Percentiles rank a stretch among this genome's conserved stretches.
Evolutionary conservation across 148 eudicot genomes (phyloP).

Genomic region (Dianthus caryophyllus): DNA sequence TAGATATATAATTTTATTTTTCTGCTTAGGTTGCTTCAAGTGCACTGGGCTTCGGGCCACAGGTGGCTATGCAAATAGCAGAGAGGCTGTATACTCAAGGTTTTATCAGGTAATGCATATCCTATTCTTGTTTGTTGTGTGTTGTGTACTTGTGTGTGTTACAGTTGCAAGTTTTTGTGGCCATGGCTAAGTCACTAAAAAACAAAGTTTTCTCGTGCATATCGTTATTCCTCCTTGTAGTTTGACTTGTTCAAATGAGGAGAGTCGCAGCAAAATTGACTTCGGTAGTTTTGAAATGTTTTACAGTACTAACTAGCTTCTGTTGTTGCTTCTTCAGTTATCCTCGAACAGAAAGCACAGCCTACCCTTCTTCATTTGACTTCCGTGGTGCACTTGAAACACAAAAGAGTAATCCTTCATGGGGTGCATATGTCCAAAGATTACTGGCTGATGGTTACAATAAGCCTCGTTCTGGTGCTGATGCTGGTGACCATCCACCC

Average conservation of each 20-base stretch:
- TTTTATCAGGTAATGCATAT: slow-evolving; percentile 62
- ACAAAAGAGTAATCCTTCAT: slow-evolving; percentile 46
- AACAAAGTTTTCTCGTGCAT: not conserved
- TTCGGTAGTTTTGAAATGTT: not conserved
- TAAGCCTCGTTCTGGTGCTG: slow-evolving; percentile 78
- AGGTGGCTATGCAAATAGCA: slow-evolving; percentile 89
- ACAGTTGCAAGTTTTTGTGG: not conserved
- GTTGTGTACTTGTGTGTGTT: too few relatives aligned
- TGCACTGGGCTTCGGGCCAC: slow-evolving; percentile 87
- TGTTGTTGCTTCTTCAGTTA: slow-evolving; percentile 44
- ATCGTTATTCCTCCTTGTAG: not conserved
- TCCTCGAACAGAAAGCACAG: slow-evolving; percentile 96
- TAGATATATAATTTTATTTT: not conserved
- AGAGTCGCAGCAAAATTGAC: not conserved
- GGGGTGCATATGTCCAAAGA: slow-evolving; percentile 57
- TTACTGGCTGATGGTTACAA: slow-evolving; percentile 55
- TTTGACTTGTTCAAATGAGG: not conserved
- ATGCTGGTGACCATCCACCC: slow-evolving; percentile 96
- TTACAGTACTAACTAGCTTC: slow-evolving; percentile 4
- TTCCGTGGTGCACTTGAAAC: slow-evolving; percentile 65
- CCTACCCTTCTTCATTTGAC: slow-evolving; percentile 91
- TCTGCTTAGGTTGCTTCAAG: slow-evolving; percentile 85
- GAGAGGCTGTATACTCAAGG: slow-evolving; percentile 97
- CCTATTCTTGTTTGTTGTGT: slow-evolving; percentile 8
- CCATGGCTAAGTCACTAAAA: not conserved